A percentile compares a stretch with the other conserved stretches of the same genome.
These are phyloP conservation scores for Logfia minima DNA, from an alignment of 129 eudicot genomes.

Conservation along the genomic window DNA sequence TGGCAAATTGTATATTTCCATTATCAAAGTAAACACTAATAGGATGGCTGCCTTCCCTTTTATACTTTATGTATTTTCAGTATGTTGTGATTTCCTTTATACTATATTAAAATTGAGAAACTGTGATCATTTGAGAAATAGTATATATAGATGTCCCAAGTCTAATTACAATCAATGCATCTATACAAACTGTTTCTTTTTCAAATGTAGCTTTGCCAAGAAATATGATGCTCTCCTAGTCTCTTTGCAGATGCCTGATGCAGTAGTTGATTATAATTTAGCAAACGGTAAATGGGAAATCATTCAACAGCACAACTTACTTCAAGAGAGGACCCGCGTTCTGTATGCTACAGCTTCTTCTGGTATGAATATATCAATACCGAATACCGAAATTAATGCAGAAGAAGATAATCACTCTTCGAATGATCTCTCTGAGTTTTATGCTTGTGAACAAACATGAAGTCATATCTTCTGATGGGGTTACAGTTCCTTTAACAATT, in stretches of 20 bases:
- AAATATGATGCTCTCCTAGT: constrained; percentile 20
- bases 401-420: constrained; percentile 52
- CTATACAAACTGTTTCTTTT: not conserved
- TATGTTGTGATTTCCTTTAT: not conserved
- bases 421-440: constrained; percentile 88
- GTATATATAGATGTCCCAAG: not conserved
- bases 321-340: constrained; percentile 69
- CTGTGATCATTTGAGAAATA: not conserved
- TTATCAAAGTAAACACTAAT: not conserved
- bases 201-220: not conserved
- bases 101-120: constrained; percentile 8
- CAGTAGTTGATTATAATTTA: constrained; percentile 82
- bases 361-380: constrained; percentile 27
- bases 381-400: constrained; percentile 24
- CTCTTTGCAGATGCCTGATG: constrained; percentile 85
- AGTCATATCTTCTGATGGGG: constrained; percentile 76
- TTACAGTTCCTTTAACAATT: constrained; percentile 66
- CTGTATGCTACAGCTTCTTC: constrained; percentile 67
- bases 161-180: not conserved
- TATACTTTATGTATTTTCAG: not conserved
- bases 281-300: constrained; percentile 72
- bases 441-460: constrained; percentile 74
- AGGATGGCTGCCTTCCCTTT: not conserved
- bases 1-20: not conserved
- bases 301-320: constrained; percentile 80